Evolutionary conservation across 345 rosid genomes (phyloP).

Genomic region (Balakata baccata): DNA sequence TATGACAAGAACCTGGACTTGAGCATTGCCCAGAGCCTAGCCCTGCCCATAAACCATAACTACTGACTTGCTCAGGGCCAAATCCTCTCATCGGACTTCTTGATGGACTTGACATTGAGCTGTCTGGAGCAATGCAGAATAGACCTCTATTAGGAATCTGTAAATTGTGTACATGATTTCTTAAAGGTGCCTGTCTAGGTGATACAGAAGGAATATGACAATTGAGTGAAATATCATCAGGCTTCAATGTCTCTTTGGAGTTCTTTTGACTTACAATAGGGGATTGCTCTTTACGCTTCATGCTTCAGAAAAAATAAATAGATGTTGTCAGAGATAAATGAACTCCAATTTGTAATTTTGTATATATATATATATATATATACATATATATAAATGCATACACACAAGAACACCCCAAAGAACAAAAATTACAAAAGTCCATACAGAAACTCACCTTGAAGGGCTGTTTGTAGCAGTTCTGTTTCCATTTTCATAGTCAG

Average conservation of each 20-base stretch:
- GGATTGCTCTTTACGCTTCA: constrained; percentile 52
- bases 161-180: constrained; percentile 58
- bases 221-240: constrained; percentile 44
- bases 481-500: constrained; percentile 28
- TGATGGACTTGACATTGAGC: constrained; percentile 97
- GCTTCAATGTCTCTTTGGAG: constrained; percentile 60
- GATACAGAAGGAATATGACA: constrained; percentile 57
- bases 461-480: constrained; percentile 30
- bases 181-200: constrained; percentile 54
- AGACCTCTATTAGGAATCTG: constrained; percentile 66
- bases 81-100: constrained; percentile 86
- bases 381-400: too few relatives aligned
- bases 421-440: neutral
- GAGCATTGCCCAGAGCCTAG: constrained; percentile 96
- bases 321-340: constrained; percentile 19
- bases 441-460: constrained; percentile 20
- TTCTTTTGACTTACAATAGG: constrained; percentile 37
- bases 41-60: constrained; percentile 64
- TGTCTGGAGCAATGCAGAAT: constrained; percentile 81
- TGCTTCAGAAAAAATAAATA: constrained; percentile 29
- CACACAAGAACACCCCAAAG: neutral
- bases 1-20: constrained; percentile 95
- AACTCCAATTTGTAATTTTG: too few relatives aligned
- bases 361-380: too few relatives aligned
- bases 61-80: constrained; percentile 61